Conservation (phyloP, 2,329 filamentous ascomycete species). For the Colletotrichum costaricense region DNA sequence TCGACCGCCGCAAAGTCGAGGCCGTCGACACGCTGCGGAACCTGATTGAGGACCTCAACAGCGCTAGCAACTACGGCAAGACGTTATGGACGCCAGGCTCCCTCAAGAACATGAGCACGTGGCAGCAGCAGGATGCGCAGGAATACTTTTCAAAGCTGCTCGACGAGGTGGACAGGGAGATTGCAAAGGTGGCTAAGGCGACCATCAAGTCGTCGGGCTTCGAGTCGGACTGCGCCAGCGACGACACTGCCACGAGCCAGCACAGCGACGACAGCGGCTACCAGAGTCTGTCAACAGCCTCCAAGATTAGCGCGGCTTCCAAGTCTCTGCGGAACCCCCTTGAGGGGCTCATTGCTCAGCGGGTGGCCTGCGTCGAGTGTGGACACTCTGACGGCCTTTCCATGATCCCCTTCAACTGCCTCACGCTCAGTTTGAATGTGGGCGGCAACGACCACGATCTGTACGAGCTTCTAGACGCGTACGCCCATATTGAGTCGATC, state of each 20-base stretch:
- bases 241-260: slow-evolving; percentile 58
- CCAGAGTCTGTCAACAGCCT: slow-evolving; percentile 55
- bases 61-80: slow-evolving; percentile 76
- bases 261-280: slow-evolving; percentile 70
- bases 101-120: slow-evolving; percentile 93
- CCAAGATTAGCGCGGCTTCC: slow-evolving; percentile 44
- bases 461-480: slow-evolving; percentile 83
- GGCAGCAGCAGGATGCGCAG: slow-evolving; percentile 96
- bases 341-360: slow-evolving; percentile 87
- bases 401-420: slow-evolving; percentile 92
- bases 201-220: slow-evolving; percentile 50
- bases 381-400: slow-evolving; percentile 89
- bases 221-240: slow-evolving; percentile 50
- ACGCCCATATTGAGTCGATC: slow-evolving; percentile 86
- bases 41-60: slow-evolving; percentile 77
- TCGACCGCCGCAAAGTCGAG: slow-evolving; percentile 35
- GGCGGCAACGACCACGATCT: slow-evolving; percentile 74
- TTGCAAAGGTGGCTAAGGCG: slow-evolving; percentile 60
- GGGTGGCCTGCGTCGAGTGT: slow-evolving; percentile 87
- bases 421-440: slow-evolving; percentile 84
- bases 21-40: slow-evolving; percentile 63
- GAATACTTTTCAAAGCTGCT: slow-evolving; percentile 95
- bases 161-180: slow-evolving; percentile 85
- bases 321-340: slow-evolving; percentile 76
- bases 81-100: slow-evolving; percentile 85